Base-by-base conservation (phyloP, 805 yeast genomes). In the Hanseniaspora nectarophila region DNA sequence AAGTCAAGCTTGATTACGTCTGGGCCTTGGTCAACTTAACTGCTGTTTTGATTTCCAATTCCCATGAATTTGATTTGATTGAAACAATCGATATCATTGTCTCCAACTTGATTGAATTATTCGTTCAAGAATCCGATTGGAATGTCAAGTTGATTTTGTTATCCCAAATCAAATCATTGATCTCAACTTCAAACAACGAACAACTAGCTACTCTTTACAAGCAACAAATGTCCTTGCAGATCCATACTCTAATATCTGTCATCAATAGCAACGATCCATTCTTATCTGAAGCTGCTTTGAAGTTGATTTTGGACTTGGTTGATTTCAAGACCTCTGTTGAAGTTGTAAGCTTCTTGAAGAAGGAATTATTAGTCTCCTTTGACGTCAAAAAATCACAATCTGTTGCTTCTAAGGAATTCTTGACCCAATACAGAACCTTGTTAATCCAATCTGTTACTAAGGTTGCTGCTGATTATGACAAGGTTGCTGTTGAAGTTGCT, bases 71-170 rank as follows among this genome's bases (percentile, higher is more conserved):
- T 15, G 53, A 49, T 20, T 42, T 49, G 20, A 29, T 49, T 33
- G 46, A 40, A 49, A 49, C 53, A 4, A 49, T 49, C n/a, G 46
- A 49, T 18, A 42, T 33, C 13, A 49, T 49, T 26, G 97, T 95
- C 37, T 68, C 80, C 53, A 87, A 87, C 66, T 83, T 87, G 61
- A 80, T 90, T 56, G 95, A 86, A 54, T 74, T 92, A 59, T 95
- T 96, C 32, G 81, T 82, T 59, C 85, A 83, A 63, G 97, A 88
- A 64, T 75, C 95, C n/a, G 97, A 92, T 67, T 89, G 85, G 70
- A 92, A 89, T 63, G 89, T 90, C 60, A 94, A 94, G 68, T 76
- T 92, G 58, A 89, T 90, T 61, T 92, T 95, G 20, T 74, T 92
- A 62, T 49, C 53, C 5, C 53, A 49, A 49, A 49, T 49, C 23